Evolutionary conservation across 164 flowering plant genomes (phyloP).

Genomic region (Kingdonia uniflora): DNA sequence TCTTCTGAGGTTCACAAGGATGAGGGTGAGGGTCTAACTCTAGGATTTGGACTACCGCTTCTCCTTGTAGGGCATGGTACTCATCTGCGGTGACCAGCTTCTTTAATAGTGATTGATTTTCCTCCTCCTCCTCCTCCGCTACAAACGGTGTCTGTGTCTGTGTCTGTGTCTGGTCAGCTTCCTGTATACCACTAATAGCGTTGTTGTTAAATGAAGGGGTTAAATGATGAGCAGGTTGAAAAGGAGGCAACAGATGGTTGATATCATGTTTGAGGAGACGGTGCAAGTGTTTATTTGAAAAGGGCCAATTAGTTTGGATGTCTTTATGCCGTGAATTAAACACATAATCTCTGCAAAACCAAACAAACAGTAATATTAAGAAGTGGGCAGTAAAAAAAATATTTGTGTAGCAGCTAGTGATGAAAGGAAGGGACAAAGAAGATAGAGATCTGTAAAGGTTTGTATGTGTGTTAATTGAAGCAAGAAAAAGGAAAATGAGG

Average conservation of each 20-base stretch:
- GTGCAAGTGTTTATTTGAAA: constrained; percentile 50
- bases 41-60: not conserved
- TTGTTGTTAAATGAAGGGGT: constrained; percentile 16
- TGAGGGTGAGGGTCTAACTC: constrained; percentile 10
- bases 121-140: no score
- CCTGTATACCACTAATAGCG: not conserved
- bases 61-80: constrained; percentile 3
- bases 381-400: not conserved
- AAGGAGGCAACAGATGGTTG: constrained; percentile 70
- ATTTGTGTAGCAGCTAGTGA: not conserved
- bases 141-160: no score
- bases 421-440: not conserved
- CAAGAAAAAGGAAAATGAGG: not conserved
- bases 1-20: constrained; percentile 19
- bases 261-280: constrained; percentile 77
- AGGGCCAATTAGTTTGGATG: constrained; percentile 76
- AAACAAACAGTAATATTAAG: not conserved
- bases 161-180: not conserved
- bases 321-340: constrained; percentile 48
- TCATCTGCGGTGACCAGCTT: constrained; percentile 13
- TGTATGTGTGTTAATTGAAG: not conserved
- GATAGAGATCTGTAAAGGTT: not conserved
- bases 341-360: constrained; percentile 72
- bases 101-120: constrained; percentile 1
- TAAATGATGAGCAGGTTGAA: constrained; percentile 40